Evolutionary conservation across 2,329 filamentous ascomycete species (phyloP).

Genomic region (Verticillium dahliae): DNA sequence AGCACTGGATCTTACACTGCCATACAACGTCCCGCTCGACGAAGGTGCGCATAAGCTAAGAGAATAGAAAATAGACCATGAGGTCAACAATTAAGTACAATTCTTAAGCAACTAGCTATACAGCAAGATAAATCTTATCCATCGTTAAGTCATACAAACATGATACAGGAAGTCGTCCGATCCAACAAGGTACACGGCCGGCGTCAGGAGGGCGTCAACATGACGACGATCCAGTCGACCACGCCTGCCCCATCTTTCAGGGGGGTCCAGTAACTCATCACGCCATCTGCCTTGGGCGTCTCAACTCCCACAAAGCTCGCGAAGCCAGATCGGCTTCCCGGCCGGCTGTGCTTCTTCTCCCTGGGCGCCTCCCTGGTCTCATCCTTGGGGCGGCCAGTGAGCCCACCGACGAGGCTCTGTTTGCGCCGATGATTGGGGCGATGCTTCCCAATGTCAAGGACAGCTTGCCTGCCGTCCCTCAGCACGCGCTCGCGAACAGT

Average conservation of each 20-base stretch:
- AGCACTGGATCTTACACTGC: no score
- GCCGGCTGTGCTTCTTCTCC: slow-evolving; percentile 2
- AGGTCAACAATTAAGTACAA: background rate
- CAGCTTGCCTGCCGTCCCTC: slow-evolving; percentile 26
- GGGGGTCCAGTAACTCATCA: slow-evolving; percentile 12
- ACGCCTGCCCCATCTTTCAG: slow-evolving; percentile 9
- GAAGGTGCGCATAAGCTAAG: no score
- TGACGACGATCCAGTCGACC: slow-evolving; percentile 10
- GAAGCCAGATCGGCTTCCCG: slow-evolving; percentile 7
- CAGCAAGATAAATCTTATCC: background rate
- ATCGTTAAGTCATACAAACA: background rate
- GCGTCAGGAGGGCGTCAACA: slow-evolving; percentile 7
- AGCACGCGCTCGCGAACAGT: slow-evolving; percentile 33
- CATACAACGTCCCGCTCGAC: no score
- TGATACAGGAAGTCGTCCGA: background rate
- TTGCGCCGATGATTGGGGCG: slow-evolving; percentile 7
- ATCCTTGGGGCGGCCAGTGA: slow-evolving; percentile 2
- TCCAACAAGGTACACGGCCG: background rate
- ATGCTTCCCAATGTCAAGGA: slow-evolving; percentile 15
- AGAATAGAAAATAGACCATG: background rate
- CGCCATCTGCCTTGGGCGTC: slow-evolving; percentile 5
- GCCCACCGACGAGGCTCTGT: slow-evolving; percentile 6
- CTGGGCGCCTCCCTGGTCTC: slow-evolving; percentile 2
- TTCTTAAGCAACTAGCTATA: background rate
- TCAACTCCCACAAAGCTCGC: slow-evolving; percentile 7